phyloP scores from a whole-genome alignment of 2,329 filamentous ascomycete genomes.

The Cytospora piceicola region DNA sequence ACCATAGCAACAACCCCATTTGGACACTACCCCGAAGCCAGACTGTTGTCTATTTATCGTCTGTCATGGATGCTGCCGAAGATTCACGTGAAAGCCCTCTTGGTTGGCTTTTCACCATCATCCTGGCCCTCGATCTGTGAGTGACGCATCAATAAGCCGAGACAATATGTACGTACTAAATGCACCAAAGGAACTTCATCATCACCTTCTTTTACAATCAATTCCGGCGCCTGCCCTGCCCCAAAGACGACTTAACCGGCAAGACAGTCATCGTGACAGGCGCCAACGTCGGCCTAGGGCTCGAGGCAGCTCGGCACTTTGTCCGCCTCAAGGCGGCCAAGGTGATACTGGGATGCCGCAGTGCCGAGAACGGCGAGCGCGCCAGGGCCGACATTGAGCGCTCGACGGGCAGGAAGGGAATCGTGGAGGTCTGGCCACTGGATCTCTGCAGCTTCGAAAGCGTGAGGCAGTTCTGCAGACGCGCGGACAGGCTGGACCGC shows the following conservation, averaged over 20 bases:
- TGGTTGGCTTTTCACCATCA: slow-evolving; percentile 21
- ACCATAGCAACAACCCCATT: not conserved
- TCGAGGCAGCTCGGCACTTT: slow-evolving; percentile 45
- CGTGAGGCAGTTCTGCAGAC: slow-evolving; percentile 47
- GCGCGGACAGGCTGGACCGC: slow-evolving; percentile 41
- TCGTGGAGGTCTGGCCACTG: slow-evolving; percentile 53
- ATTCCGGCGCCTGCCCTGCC: slow-evolving; percentile 21
- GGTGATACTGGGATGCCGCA: slow-evolving; percentile 46
- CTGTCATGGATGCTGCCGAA: slow-evolving; percentile 15
- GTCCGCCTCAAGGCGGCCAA: slow-evolving; percentile 42
- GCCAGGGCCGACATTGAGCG: slow-evolving; percentile 45
- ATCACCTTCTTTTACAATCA: slow-evolving; percentile 27
- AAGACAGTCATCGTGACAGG: slow-evolving; percentile 46
- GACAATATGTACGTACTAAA: not conserved
- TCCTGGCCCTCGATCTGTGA: slow-evolving; percentile 24
- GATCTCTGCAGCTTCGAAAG: slow-evolving; percentile 53
- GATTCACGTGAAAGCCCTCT: slow-evolving; percentile 9
- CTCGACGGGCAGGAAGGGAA: slow-evolving; percentile 34
- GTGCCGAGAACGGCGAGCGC: slow-evolving; percentile 41
- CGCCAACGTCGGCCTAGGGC: slow-evolving; percentile 46
- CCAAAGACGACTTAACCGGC: slow-evolving; percentile 27
- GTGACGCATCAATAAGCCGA: not conserved
- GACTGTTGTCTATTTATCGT: not conserved
- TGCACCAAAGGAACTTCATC: slow-evolving; percentile 9
- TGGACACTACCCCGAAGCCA: not conserved